A percentile compares a stretch with the other conserved stretches of the same genome.
phyloP scores from a whole-genome alignment of 768 basidiomycete species.

The Pisolithus tinctorius region DNA sequence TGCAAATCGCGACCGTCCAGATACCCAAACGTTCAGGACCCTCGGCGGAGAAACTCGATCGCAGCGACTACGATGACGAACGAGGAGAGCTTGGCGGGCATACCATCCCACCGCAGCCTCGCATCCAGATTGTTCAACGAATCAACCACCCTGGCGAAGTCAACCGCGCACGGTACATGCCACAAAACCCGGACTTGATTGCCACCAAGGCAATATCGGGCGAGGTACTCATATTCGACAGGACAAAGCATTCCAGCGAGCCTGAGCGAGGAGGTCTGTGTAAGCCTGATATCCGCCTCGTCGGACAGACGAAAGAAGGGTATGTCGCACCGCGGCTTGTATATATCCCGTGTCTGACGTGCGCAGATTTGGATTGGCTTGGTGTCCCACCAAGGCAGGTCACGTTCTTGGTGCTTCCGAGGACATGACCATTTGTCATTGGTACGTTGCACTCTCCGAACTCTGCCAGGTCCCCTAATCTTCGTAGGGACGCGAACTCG shows the following conservation, averaged over 20 bases:
- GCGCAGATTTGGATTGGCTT: slow-evolving; percentile 84
- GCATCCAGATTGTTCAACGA: slow-evolving; percentile 84
- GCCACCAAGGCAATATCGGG: slow-evolving; percentile 92
- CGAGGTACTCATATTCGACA: slow-evolving; percentile 91
- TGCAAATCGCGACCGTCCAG: slow-evolving; percentile 92
- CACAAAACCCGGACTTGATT: slow-evolving; percentile 94
- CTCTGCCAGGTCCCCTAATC: neutral
- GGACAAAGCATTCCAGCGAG: slow-evolving; percentile 94
- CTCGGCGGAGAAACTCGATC: slow-evolving; percentile 72
- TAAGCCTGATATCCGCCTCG: slow-evolving; percentile 84
- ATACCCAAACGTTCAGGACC: slow-evolving; percentile 77
- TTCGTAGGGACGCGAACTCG: slow-evolving; percentile 79
- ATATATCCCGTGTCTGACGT: slow-evolving; percentile 3
- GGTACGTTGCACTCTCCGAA: slow-evolving; percentile 37
- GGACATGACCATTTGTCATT: slow-evolving; percentile 93
- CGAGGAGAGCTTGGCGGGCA: slow-evolving; percentile 93
- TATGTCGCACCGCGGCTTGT: slow-evolving; percentile 32
- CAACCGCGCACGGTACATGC: slow-evolving; percentile 98
- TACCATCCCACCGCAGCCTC: slow-evolving; percentile 74
- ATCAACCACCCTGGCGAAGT: slow-evolving; percentile 97
- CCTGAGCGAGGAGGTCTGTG: slow-evolving; percentile 80
- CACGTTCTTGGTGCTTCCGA: slow-evolving; percentile 89
- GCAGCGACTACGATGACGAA: slow-evolving; percentile 82
- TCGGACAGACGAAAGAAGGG: slow-evolving; percentile 93
- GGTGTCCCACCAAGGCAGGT: slow-evolving; percentile 81